Evolutionary conservation across 2,329 filamentous ascomycete genomes (phyloP).

Genomic region (Fusarium fracticaudum): DNA sequence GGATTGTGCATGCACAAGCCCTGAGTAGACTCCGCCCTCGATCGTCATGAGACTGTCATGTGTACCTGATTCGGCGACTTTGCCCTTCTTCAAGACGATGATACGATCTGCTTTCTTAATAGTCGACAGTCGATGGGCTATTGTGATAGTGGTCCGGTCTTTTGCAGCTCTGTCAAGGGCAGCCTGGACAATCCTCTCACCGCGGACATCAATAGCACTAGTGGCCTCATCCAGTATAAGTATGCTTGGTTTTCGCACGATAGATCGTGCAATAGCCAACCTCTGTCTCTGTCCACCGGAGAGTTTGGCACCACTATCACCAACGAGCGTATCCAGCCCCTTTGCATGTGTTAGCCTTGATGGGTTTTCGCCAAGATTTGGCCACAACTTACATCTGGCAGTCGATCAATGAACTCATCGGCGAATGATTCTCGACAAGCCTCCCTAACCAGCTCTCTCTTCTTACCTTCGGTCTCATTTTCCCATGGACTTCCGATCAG

Average conservation of each 20-base stretch:
- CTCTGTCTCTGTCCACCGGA: conserved; percentile 89
- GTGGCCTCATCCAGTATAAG: conserved; percentile 83
- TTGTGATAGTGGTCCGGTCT: conserved; percentile 75
- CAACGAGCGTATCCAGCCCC: conserved; percentile 78
- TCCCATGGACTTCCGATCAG: conserved; percentile 64
- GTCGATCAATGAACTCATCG: conserved; percentile 72
- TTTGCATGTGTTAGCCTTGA: conserved; percentile 45
- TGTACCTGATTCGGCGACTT: conserved; percentile 77
- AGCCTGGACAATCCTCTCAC: conserved; percentile 70
- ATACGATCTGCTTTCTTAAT: conserved; percentile 83
- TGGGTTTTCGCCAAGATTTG: not conserved
- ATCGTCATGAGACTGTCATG: conserved; percentile 75
- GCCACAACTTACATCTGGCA: conserved; percentile 60
- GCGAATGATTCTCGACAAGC: conserved; percentile 76
- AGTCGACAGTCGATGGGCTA: conserved; percentile 79
- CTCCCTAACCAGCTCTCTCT: conserved; percentile 67
- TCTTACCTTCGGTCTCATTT: conserved; percentile 62
- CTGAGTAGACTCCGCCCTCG: conserved; percentile 71
- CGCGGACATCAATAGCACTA: conserved; percentile 67
- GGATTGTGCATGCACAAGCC: conserved; percentile 72
- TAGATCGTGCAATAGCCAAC: conserved; percentile 79
- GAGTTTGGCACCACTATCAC: conserved; percentile 80
- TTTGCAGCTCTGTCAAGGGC: conserved; percentile 69
- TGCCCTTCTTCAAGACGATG: conserved; percentile 76
- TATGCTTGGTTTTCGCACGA: conserved; percentile 76